Base-by-base conservation (phyloP, 352 stramenopile genomes). In the Pythium insidiosum region DNA sequence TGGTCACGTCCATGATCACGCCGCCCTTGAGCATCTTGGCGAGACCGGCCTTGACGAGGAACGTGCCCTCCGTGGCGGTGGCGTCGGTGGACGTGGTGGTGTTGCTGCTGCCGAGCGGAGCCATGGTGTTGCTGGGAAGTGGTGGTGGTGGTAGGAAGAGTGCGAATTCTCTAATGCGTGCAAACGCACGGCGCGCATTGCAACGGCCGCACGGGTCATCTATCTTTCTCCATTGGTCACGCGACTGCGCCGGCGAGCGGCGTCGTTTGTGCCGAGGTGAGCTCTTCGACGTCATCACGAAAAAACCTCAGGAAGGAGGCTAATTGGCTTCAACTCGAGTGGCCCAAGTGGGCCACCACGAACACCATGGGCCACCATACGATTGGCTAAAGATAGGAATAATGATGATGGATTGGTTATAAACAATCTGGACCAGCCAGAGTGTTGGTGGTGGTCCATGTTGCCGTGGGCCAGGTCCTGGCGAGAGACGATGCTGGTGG, bases 1-100 rank as follows among this genome's bases (percentile, higher is more conserved):
- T 92, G 40, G 81, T 79, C 26, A 97, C 88, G 53, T 97, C 95
- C 91, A 98, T 97, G 70, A 98, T 98, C n/a, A 98, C 95, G 31
- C 95, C 95, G 43, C 95, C 95, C 74, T 98, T 98, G 58, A 99
- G 81, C 95, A 99, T 99, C 70, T 98, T 94, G 18, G 95, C 95
- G 19, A 98, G 77, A 38, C 95, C 95, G 47, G 90, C 80, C 68
- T 99, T 99, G 19, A 98, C 94, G 38, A 89, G 79, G 61, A 88
- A 88, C 2, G 90, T 85, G 53, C 75, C 75, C 78, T 88, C 72
- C 13, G 63, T 71, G 16, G 71, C 58, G n/a, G n/a, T n/a, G 29
- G 63, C 26, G n/a, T 63, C 57, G 31, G 39, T 30, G 31, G 31
- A 47, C 13, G 43, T 43, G 10, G 50, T 63, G n/a, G n/a, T n/a